Base-by-base conservation (phyloP, 768 basidiomycete genomes). In the Phylloporus sp. region DNA sequence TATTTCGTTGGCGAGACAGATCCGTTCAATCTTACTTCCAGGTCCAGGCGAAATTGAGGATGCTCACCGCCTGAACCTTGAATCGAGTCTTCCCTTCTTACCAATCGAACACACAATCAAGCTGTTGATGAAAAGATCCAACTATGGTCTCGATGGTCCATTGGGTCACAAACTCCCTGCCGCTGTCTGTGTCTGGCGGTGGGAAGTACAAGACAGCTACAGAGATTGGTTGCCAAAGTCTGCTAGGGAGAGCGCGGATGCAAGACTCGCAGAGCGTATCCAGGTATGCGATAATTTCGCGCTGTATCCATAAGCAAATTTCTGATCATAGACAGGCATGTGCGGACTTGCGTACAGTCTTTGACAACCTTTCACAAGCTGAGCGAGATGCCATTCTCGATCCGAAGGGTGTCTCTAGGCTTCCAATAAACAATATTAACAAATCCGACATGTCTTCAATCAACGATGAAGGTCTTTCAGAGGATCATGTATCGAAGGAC, bases 161-260 rank as follows among this genome's bases (percentile, higher is more conserved):
- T 61, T 70, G 16, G 79, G 79, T 31, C 71, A 72, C 47, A 88
- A 79, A 63, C 61, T 73, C 20, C 84, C 86, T 13, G 80, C 84
- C 7, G 71, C 79, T n/a, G 69, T 89, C 29, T 84, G 80, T 55
- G 72, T 87, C 20, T 95, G 90, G 91, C 75, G 88, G 46, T 95
- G 92, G 93, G 93, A 95, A 65, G 84, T 88, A 11, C 81, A 80
- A 59, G 76, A 80, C 3, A 58, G 75, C 18, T 73, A 77, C 55
- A 71, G 72, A 52, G 75, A 80, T 50, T 86, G 85, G 80, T 65
- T 93, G 28, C 87, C 88, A 0, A 84, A 80, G 63, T 81, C 79
- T 61, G 76, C 77, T 12, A 72, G 73, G 55, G 83, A 86, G 55
- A 88, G 80, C 62, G 81, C 79, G 0, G 80, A 85, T 45, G 66